Evolutionary conservation across 345 rosid species (phyloP).

Genomic region (Conringia planisiliqua): DNA sequence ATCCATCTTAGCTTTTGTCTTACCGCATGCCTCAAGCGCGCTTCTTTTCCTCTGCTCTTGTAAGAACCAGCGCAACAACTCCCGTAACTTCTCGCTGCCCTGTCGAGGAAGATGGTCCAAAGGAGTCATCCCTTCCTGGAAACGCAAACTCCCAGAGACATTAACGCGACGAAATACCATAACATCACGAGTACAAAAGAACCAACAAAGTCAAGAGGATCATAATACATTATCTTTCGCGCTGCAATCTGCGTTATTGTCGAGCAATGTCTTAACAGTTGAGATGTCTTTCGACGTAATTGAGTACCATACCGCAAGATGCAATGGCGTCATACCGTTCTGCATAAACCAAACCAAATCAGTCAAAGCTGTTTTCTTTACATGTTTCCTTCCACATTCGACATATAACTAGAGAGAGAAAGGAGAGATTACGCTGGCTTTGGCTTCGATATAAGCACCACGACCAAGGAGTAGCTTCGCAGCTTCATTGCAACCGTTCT

Average conservation of each 20-base stretch:
- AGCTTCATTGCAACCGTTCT: slow-evolving; percentile 90
- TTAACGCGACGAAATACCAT: no score
- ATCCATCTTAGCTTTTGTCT: slow-evolving; percentile 87
- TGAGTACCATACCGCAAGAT: slow-evolving; percentile 95
- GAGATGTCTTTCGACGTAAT: slow-evolving; percentile 69
- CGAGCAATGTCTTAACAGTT: slow-evolving; percentile 80
- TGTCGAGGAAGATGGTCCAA: slow-evolving; percentile 82
- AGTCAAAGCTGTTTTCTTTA: no score
- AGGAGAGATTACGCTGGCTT: slow-evolving; percentile 53
- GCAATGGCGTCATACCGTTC: slow-evolving; percentile 99
- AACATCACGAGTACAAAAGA: not conserved
- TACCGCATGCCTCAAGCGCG: slow-evolving; percentile 74
- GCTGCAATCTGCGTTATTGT: slow-evolving; percentile 83
- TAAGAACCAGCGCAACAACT: slow-evolving; percentile 51
- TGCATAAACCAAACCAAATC: slow-evolving; percentile 29
- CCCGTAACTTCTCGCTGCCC: slow-evolving; percentile 61
- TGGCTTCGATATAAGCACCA: slow-evolving; percentile 89
- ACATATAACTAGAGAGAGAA: slow-evolving; percentile 1
- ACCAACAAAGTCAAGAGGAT: not conserved
- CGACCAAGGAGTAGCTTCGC: slow-evolving; percentile 69
- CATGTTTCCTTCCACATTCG: no score
- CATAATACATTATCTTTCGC: slow-evolving; percentile 72
- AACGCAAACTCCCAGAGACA: not conserved
- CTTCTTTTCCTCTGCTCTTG: slow-evolving; percentile 80
- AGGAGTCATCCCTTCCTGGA: slow-evolving; percentile 95